Evolutionary conservation across 164 flowering plant species (phyloP).

Genomic region (Platanus orientalis): DNA sequence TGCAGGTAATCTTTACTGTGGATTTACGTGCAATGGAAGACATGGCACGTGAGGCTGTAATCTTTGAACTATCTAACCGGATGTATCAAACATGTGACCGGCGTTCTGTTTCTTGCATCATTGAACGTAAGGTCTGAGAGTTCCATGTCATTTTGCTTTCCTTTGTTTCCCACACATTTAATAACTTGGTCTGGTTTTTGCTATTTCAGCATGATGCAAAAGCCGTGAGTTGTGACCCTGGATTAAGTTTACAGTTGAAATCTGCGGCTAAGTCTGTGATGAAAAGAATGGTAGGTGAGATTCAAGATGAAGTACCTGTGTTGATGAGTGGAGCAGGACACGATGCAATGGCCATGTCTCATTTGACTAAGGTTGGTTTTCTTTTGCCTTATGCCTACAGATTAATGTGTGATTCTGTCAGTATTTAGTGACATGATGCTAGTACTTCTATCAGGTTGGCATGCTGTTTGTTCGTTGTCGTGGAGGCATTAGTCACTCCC

Average conservation of each 20-base stretch:
- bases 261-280: slow-evolving; percentile 60
- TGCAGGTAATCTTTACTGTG: slow-evolving; percentile 86
- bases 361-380: slow-evolving; percentile 68
- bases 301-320: slow-evolving; percentile 63
- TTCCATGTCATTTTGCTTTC: slow-evolving; percentile 11
- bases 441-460: slow-evolving; percentile 50
- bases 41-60: slow-evolving; percentile 71
- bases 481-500: slow-evolving; percentile 94
- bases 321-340: slow-evolving; percentile 99
- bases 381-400: not conserved
- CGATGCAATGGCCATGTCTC: slow-evolving; percentile 98
- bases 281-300: slow-evolving; percentile 53
- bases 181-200: not conserved
- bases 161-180: not conserved
- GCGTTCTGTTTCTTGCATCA: slow-evolving; percentile 72
- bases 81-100: slow-evolving; percentile 65
- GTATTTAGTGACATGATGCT: not conserved
- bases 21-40: slow-evolving; percentile 90
- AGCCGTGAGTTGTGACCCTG: slow-evolving; percentile 74
- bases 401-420: not conserved
- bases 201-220: slow-evolving; percentile 81
- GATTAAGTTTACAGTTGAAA: slow-evolving; percentile 56
- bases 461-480: slow-evolving; percentile 97
- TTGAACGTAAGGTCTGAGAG: slow-evolving; percentile 77
- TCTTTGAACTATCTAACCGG: slow-evolving; percentile 60